A percentile compares a stretch with the other conserved stretches of the same genome.
Evolutionary conservation across 176 grass and related monocot species (phyloP).

Genomic region (Leersia perrieri): DNA sequence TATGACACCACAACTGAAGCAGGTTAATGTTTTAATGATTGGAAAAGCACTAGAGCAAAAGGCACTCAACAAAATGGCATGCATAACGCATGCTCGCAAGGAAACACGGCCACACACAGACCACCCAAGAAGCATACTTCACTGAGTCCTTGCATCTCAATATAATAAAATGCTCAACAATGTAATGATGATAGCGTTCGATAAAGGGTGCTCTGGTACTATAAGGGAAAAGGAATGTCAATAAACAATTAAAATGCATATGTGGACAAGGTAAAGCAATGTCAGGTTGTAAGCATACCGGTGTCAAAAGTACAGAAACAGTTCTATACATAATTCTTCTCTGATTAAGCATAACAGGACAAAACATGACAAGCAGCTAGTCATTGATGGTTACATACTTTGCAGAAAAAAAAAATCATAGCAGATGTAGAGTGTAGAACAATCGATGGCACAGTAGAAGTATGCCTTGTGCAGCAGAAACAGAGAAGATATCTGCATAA

Average conservation of each 20-base stretch:
- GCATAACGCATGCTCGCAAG: background rate
- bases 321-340: background rate
- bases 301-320: background rate
- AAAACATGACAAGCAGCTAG: background rate
- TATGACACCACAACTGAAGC: background rate
- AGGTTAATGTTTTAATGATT: background rate
- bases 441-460: background rate
- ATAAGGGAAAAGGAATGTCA: background rate
- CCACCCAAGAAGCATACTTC: background rate
- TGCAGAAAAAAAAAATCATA: background rate
- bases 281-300: background rate
- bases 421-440: background rate
- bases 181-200: background rate
- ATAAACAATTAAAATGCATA: background rate
- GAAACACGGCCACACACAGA: background rate
- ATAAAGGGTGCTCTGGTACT: background rate
- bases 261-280: background rate
- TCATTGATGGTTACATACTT: constrained; percentile 7
- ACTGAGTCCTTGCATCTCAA: background rate
- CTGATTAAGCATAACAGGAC: background rate
- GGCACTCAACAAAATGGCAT: background rate
- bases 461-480: background rate
- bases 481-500: constrained; percentile 9
- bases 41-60: background rate
- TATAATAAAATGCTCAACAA: background rate